phyloP scores from a whole-genome alignment of 306 rosid species.

The Lagenaria siceraria region DNA sequence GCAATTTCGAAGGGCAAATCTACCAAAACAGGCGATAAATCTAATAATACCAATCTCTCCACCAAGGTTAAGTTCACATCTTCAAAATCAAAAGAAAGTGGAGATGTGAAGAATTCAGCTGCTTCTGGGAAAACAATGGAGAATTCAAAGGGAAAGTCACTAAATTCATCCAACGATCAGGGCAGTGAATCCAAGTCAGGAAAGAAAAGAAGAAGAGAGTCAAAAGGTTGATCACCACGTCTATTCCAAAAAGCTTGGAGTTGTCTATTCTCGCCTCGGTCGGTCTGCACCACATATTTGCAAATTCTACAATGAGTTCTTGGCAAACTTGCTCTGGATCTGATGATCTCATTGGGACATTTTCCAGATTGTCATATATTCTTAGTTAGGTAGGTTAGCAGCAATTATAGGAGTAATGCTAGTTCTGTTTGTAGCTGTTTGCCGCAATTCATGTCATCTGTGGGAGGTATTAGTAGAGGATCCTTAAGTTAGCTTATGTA shows the following conservation, averaged over 20 bases:
- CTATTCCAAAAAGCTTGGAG: neutral
- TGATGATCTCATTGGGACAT: neutral
- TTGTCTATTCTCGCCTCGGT: neutral
- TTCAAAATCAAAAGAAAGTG: slow-evolving; percentile 29
- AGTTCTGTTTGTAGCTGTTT: neutral
- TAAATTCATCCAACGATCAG: slow-evolving; percentile 33
- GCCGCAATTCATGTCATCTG: neutral
- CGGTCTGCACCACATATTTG: neutral
- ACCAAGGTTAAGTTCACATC: slow-evolving; percentile 41
- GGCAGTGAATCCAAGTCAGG: slow-evolving; percentile 45
- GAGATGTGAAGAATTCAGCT: slow-evolving; percentile 18
- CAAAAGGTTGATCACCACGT: slow-evolving; percentile 18
- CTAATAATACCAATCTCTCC: slow-evolving; percentile 24
- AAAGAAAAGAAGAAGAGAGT: slow-evolving; percentile 57
- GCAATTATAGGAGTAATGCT: slow-evolving; percentile 1
- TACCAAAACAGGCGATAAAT: slow-evolving; percentile 37
- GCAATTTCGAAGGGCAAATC: slow-evolving; percentile 46
- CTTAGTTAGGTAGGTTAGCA: slow-evolving; percentile 7
- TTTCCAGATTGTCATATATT: slow-evolving; percentile 9
- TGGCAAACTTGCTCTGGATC: neutral
- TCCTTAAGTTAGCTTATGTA: slow-evolving; percentile 5
- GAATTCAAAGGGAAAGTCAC: slow-evolving; percentile 35
- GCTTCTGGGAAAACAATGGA: slow-evolving; percentile 28
- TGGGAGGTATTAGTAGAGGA: slow-evolving; percentile 5
- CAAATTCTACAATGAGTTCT: slow-evolving; percentile 2